Conservation (phyloP, 192 early-diverging fungal species). For the Rhizophagus clarus region DNA sequence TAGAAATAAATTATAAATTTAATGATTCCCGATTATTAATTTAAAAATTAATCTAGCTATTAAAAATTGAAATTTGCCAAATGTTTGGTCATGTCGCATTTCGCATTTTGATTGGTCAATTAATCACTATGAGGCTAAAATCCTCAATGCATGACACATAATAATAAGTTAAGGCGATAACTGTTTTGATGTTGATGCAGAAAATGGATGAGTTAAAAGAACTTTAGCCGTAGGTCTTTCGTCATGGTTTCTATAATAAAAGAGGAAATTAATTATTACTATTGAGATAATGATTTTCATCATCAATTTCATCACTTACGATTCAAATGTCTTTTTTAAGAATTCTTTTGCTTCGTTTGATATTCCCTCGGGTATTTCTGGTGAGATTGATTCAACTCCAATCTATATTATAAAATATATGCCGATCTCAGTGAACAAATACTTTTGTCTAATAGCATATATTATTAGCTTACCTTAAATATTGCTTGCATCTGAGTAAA, state of each 20-base stretch:
- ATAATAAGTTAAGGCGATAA: background rate
- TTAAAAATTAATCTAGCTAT: too few species aligned
- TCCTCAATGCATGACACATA: too few species aligned
- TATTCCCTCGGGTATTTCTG: slow-evolving; percentile 78
- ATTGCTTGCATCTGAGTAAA: slow-evolving; percentile 82
- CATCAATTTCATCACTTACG: slow-evolving; percentile 50
- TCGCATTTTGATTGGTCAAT: too few species aligned
- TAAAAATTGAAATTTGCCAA: too few species aligned
- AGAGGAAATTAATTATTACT: background rate
- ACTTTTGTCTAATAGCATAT: too few species aligned
- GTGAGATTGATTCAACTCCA: slow-evolving; percentile 70
- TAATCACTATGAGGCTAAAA: too few species aligned
- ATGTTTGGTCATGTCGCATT: too few species aligned
- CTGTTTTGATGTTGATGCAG: background rate
- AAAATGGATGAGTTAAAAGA: slow-evolving; percentile 28
- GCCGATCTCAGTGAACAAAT: too few species aligned
- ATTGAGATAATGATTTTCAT: background rate
- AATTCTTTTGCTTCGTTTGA: slow-evolving; percentile 76
- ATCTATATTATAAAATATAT: slow-evolving; percentile 73
- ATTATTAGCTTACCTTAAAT: slow-evolving; percentile 56
- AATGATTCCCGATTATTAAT: too few species aligned
- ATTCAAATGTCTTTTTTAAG: slow-evolving; percentile 71
- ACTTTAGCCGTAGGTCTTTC: slow-evolving; percentile 14
- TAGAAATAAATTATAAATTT: too few species aligned
- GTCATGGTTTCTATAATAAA: slow-evolving; percentile 18